Evolutionary conservation across 1,139 yeast genomes (phyloP), one percentile per base, ranked within the genome.

Genomic region (Protomyces lactucae-debilis): DNA sequence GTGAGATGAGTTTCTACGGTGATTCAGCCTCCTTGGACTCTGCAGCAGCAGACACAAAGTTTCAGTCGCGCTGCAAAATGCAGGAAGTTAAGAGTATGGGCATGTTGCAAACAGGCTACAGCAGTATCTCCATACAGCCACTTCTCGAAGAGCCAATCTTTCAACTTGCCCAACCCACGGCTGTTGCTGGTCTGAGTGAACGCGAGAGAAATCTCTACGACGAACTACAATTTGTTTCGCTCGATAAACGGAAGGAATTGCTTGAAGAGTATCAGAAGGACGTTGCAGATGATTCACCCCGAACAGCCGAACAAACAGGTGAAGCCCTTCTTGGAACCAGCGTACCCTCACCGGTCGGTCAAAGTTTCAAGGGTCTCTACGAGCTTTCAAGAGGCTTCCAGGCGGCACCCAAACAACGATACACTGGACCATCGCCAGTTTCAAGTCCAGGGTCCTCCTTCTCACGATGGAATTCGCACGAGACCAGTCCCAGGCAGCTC

Each of bases 81-180:
- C 92, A 93, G 73, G 98, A 92, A 71, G 77, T 95, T 25, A 99
- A 93, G 74, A 95, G 93, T 98, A 92, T 92, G 96, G 99, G 98
- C 0, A 83, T 92, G 4, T 90, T 92, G 87, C 98, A 92, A 70
- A 89, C 88, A 70, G 97, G 92, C 71, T 79, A 85, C 60, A 84
- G 84, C 69, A 83, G 85, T 8, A 82, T 86, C 40, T 80, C 84
- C 16, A 82, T 89, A 32, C 85, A 84, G 46, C 79, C 87, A 55
- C 76, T 87, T 6, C 72, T 73, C 2, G 65, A 64, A 21, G 23
- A n/a, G 25, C 48, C 48, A 16, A 6, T 16, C 25, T 43, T 43
- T 16, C 48, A 21, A 16, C 48, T 10, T 5, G 25, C 18, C 23
- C 48, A 43, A 23, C 25, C 48, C 10, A 16, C 23, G 5, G 48